Evolutionary conservation across 345 rosid genomes (phyloP), one percentile per base, ranked within the genome.

Genomic region (Gossypioides kirkii): DNA sequence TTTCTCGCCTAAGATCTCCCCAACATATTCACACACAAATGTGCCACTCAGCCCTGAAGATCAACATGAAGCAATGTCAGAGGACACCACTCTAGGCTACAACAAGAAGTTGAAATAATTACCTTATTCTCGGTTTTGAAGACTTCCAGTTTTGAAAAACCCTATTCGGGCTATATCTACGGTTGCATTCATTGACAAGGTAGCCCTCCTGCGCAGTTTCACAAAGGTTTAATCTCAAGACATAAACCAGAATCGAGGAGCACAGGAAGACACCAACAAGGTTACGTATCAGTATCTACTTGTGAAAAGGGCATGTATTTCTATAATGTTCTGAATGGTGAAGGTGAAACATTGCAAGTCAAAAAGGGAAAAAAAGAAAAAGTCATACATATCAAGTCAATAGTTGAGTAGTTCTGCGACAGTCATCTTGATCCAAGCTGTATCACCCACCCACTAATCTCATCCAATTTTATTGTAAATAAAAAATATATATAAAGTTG

Each of bases 101-200:
- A 47, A 61, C 22, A 1, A 59, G 75, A 66, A 72, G 18, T 47
- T 74, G 61, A 65, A 77, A 78, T 70, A 14, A 70, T 56, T 75
- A 95, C 99, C 96, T 91, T 90, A 75, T 80, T 89, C 72, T 89
- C 88, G 12, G 97, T 89, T 76, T 77, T 88, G 64, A 89, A 93
- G 45, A 96, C 89, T 88, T 96, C 96, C 76, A 96, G 73, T 76
- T 89, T 84, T 96, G 98, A 80, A 93, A 85, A 79, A 93, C 91
- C 80, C 99, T 90, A 71, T 96, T 96, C 2, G 87, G 88, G 81
- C 86, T 76, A 73, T 98, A 91, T 86, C 79, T 77, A 28, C 63
- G 80, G 83, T 88, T 96, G 87, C 99, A 96, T 88, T 93, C 99
- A 64, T 96, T 93, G 75, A 96, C 95, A 69, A 94, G 95, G 79